Base-by-base conservation (phyloP, 2,329 filamentous ascomycete genomes). In the Colletotrichum cereale region DNA sequence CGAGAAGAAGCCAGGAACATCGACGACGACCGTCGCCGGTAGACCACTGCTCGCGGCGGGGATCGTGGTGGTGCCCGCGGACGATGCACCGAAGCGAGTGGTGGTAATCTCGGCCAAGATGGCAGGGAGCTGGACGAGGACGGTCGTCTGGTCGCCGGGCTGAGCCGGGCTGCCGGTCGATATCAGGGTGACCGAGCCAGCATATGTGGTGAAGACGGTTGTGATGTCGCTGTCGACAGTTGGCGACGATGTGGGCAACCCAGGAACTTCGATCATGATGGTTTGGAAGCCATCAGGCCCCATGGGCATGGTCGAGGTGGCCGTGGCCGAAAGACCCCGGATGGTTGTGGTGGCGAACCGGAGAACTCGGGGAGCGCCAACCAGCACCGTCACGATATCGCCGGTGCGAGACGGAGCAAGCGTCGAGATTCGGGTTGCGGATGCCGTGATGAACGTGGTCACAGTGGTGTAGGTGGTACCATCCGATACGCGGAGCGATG, bases 241-340 rank as follows among this genome's bases (percentile, higher is more conserved):
- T 2, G 55, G 47, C 11, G 48, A 44, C 2, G 44, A 31, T 10
- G 42, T 4, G 42, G 34, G 31, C 1, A 16, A 2, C 10, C 40
- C 44, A 7, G 67, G 67, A 2, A 70, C 40, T 34, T 67, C 38
- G 14, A 70, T 12, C 47, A 67, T 44, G 42, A 71, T 11, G 0
- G 67, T 71, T 42, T 71, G 67, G 4, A 52, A 5, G n/a, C 67
- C 67, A 34, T 67, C 64, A 8, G 57, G n/a, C 5, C 64, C 67
- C 2, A 71, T 57, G 2, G 67, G 64, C 42, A 67, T 3, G 5
- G 64, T 71, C 16, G 63, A 50, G 7, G 67, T 71, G 11, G 34
- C 26, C 18, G 26, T 24, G n/a, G 18, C 26, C 5, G 36, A 34
- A n/a, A 67, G 31, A 21, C 64, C 64, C 3, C 10, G 56, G 24